phyloP scores from a whole-genome alignment of 208 protist genomes.

The Acanthamoeba triangularis region DNA sequence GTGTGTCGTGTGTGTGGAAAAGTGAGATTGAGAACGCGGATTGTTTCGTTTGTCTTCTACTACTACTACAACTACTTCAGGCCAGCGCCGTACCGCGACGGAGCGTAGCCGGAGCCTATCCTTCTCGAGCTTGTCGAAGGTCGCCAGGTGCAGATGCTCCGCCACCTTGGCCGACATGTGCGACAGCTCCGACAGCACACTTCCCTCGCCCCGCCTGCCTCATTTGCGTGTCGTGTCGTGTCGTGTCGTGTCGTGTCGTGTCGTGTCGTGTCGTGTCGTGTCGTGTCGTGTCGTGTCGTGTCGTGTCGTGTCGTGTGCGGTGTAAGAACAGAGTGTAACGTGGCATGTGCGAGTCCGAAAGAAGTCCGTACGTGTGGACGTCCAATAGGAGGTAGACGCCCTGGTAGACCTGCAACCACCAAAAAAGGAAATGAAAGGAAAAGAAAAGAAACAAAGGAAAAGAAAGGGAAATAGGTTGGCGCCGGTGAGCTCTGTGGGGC shows the following conservation, averaged over 20 bases:
- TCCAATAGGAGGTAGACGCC: conserved; percentile 26
- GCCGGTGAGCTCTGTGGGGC: no score
- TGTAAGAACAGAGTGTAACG: no score
- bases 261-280: no score
- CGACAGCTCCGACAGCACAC: conserved; percentile 12
- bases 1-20: background rate
- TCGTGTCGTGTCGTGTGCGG: no score
- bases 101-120: background rate
- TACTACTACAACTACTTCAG: no score
- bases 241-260: no score
- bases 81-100: background rate
- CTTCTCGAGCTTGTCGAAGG: background rate
- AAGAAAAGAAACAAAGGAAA: no score
- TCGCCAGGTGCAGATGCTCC: background rate
- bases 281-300: no score
- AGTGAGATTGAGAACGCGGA: background rate
- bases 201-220: background rate
- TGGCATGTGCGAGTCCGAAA: background rate
- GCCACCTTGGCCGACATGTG: conserved; percentile 14
- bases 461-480: no score
- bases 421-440: no score
- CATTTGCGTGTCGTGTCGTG: background rate
- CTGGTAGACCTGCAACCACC: conserved; percentile 13
- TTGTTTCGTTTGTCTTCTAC: no score
- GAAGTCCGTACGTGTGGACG: background rate